phyloP scores from a whole-genome alignment of 176 grass and related monocot species.

The Musa itinerans region DNA sequence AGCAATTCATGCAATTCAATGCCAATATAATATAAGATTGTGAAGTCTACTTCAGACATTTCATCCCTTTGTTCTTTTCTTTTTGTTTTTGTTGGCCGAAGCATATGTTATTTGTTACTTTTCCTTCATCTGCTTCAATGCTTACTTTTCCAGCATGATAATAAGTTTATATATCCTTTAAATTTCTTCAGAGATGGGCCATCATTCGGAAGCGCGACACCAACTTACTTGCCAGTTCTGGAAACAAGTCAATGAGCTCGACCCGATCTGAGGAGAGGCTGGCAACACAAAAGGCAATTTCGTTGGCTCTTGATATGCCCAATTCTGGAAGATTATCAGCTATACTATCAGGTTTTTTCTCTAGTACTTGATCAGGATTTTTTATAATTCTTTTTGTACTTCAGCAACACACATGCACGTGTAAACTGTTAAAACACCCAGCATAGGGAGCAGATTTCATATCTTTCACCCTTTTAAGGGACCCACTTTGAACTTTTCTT shows the following conservation, averaged over 20 bases:
- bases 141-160: neutral
- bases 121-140: neutral
- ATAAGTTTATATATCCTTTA: conserved; percentile 1
- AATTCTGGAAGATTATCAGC: conserved; percentile 12
- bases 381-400: neutral
- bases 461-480: neutral
- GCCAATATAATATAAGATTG: neutral
- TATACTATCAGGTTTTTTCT: conserved; percentile 41
- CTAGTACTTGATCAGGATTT: neutral
- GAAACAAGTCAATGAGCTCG: conserved; percentile 23
- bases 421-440: neutral
- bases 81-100: neutral
- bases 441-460: neutral
- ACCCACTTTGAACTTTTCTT: neutral
- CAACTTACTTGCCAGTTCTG: conserved; percentile 18
- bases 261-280: conserved; percentile 47
- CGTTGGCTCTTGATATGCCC: conserved; percentile 43
- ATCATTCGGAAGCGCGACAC: conserved; percentile 55
- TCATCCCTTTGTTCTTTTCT: neutral
- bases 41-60: neutral
- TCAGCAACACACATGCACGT: neutral
- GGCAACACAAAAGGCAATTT: conserved; percentile 45
- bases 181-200: conserved; percentile 68
- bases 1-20: neutral
- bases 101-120: neutral